Evolutionary conservation across 169 alveolate genomes (phyloP), one percentile per base, ranked within the genome.

Genomic region (Cryptosporidium muris): DNA sequence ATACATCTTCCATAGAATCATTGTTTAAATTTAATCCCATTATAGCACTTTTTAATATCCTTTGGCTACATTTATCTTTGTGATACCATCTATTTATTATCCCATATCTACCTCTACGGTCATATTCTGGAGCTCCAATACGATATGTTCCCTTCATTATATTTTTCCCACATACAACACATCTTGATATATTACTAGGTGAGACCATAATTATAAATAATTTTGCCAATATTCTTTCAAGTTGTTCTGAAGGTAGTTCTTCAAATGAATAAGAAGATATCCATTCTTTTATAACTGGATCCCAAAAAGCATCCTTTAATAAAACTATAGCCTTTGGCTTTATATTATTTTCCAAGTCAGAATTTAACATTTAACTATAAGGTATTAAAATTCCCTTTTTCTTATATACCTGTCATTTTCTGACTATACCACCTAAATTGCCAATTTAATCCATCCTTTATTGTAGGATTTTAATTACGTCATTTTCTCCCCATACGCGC

Each of bases 81-180:
- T 74, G 85, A 25, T 58, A 58, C 85, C 85, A 74, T 60, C 85
- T 74, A 74, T 74, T 74, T 58, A 74, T 74, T 58, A 74, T 74
- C 25, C 85, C 85, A 60, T 74, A 74, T 54, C 54, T 47, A 40
- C 85, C 85, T 45, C 85, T 74, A 45, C 85, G 54, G 60, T 74
- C 85, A n/a, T 74, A 74, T 11, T 56, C 85, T 1, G 85, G 85
- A 7, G 60, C 85, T 25, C 85, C 85, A 16, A 74, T 37, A 45
- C 85, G 54, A 74, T 74, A 74, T 14, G 66, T 62, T 2, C 85
- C 85, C 14, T 54, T 74, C 7, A 14, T 2, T 42, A 74, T 74
- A n/a, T 8, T 54, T 58, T 34, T 74, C 34, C 85, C 85, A 60
- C 85, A 74, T 25, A 42, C 60, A n/a, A 42, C 54, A 38, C 85